A percentile compares a stretch with the other conserved stretches of the same genome.
phyloP scores from a whole-genome alignment of 768 basidiomycete species.

The Mycena maculata region DNA sequence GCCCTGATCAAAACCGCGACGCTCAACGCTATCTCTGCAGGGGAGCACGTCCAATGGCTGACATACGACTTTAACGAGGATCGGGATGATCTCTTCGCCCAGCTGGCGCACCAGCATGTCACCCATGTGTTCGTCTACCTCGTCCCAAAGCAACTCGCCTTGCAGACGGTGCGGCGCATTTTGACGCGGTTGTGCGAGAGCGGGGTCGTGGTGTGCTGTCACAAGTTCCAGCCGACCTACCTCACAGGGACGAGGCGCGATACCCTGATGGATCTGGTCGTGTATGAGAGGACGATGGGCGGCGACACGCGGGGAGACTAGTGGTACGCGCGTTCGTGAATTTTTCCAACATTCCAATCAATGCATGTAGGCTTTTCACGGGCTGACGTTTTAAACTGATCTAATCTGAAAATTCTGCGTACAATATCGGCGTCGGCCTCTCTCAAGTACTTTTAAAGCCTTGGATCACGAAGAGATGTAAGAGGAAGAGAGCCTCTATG shows the following conservation, averaged over 20 bases:
- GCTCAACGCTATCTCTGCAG: slow-evolving; percentile 9
- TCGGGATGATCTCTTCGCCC: slow-evolving; percentile 5
- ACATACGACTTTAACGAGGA: slow-evolving; percentile 24
- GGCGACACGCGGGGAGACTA: too few species aligned
- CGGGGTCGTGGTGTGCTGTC: slow-evolving; percentile 22
- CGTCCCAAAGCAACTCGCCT: slow-evolving; percentile 25
- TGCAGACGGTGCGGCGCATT: slow-evolving; percentile 18
- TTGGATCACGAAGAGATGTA: too few species aligned
- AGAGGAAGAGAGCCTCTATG: too few species aligned
- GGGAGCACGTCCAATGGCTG: slow-evolving; percentile 9
- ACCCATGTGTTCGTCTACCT: slow-evolving; percentile 27
- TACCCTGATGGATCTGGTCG: slow-evolving; percentile 25
- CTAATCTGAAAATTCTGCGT: too few species aligned
- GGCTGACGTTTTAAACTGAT: too few species aligned
- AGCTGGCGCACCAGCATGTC: slow-evolving; percentile 12
- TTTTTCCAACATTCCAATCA: too few species aligned
- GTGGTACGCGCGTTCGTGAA: too few species aligned
- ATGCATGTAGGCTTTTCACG: too few species aligned
- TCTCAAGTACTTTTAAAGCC: too few species aligned
- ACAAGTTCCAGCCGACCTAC: slow-evolving; percentile 20
- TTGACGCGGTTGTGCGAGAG: slow-evolving; percentile 11
- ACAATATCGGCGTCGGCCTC: too few species aligned
- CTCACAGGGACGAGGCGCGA: slow-evolving; percentile 20
- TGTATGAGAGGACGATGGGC: slow-evolving; percentile 12
- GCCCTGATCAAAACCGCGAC: slow-evolving; percentile 13